Conservation (phyloP, 306 rosid species). For the Lupinus albus region DNA sequence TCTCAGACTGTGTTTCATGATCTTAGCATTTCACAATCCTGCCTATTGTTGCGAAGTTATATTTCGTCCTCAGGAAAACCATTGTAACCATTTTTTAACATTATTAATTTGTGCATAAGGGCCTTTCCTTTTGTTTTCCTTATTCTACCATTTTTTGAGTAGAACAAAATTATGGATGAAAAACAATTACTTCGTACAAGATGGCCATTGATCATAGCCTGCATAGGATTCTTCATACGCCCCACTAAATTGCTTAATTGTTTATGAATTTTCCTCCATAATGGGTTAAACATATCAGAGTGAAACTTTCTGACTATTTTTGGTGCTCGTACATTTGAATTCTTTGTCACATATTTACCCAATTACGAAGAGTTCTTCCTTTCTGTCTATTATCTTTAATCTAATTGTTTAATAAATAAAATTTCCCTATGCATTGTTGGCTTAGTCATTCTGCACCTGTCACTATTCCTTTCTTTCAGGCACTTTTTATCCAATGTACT, state of each 20-base stretch:
- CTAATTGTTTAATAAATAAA: constrained; percentile 14
- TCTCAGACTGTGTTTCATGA: constrained; percentile 65
- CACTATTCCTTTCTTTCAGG: constrained; percentile 33
- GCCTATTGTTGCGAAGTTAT: constrained; percentile 13
- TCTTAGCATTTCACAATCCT: constrained; percentile 28
- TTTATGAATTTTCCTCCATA: constrained; percentile 1
- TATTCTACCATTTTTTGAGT: neutral
- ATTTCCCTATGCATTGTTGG: neutral
- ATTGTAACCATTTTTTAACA: constrained; percentile 10
- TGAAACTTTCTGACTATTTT: constrained; percentile 3
- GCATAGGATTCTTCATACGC: neutral
- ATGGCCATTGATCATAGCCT: no score
- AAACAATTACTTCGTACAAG: no score
- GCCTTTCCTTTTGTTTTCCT: constrained; percentile 26
- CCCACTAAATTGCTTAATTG: neutral
- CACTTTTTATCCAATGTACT: constrained; percentile 1
- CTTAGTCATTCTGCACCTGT: constrained; percentile 22
- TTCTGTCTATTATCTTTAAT: neutral
- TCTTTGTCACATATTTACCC: constrained; percentile 30
- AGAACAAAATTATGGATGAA: neutral
- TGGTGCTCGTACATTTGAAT: constrained; percentile 27
- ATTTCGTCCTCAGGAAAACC: neutral
- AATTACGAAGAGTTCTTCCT: neutral
- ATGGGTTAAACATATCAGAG: no score
- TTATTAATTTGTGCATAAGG: neutral